A percentile compares a stretch with the other conserved stretches of the same genome.
Evolutionary conservation across 768 basidiomycete genomes (phyloP).

Genomic region (Boletus coccyginus): DNA sequence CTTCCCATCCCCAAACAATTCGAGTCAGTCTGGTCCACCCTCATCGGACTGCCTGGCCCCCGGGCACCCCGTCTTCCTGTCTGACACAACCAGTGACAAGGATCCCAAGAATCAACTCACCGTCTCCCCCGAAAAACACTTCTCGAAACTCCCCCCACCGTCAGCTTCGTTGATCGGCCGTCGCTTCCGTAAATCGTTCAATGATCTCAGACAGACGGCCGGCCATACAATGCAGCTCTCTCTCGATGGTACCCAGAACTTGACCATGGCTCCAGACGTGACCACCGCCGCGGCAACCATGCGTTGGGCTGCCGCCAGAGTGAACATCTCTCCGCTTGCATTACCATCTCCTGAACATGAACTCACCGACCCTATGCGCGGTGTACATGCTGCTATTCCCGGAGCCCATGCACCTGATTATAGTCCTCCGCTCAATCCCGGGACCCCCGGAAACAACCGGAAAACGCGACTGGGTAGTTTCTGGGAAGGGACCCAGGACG

Average conservation of each 20-base stretch:
- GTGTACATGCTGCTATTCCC: conserved; percentile 63
- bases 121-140: conserved; percentile 26
- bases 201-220: conserved; percentile 38
- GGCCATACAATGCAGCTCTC: conserved; percentile 27
- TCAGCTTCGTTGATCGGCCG: conserved; percentile 32
- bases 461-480: conserved; percentile 64
- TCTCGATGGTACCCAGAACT: conserved; percentile 27
- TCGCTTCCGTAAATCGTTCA: conserved; percentile 46
- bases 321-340: conserved; percentile 82
- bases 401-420: conserved; percentile 47
- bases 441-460: conserved; percentile 49
- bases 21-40: conserved; percentile 2
- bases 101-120: conserved; percentile 17
- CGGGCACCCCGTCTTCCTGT: conserved; percentile 5
- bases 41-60: conserved; percentile 11
- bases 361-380: conserved; percentile 86
- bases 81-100: conserved; percentile 17
- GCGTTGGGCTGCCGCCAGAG: conserved; percentile 80
- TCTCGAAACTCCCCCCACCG: conserved; percentile 25
- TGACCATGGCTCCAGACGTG: conserved; percentile 45
- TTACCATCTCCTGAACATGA: conserved; percentile 91
- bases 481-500: conserved; percentile 75
- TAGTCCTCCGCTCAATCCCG: conserved; percentile 35
- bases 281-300: conserved; percentile 76
- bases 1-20: conserved; percentile 5